These are phyloP conservation scores for Bacidia gigantensis DNA, from an alignment of 495 filamentous ascomycete genomes.

Conservation along the genomic window DNA sequence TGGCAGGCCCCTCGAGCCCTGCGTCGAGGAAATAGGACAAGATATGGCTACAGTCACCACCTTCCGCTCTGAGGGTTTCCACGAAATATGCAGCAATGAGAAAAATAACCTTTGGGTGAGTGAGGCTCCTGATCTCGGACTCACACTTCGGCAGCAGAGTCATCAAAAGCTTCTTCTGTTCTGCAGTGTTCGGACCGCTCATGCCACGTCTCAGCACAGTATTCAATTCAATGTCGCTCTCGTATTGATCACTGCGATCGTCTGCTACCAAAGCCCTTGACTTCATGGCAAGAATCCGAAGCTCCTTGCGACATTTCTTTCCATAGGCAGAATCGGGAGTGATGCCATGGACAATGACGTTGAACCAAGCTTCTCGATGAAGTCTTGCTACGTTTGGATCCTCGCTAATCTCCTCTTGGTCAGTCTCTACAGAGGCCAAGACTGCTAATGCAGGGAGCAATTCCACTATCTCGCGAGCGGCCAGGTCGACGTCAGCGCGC, in stretches of 20 bases:
- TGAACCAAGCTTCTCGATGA: constrained; percentile 92
- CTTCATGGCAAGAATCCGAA: constrained; percentile 69
- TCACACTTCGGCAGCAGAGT: constrained; percentile 59
- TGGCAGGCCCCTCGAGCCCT: constrained; percentile 60
- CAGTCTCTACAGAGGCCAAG: constrained; percentile 42
- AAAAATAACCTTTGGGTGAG: constrained; percentile 81
- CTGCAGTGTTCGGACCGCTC: constrained; percentile 56
- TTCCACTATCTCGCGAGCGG: constrained; percentile 69
- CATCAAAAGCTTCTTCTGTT: constrained; percentile 66
- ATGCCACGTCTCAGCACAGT: constrained; percentile 74
- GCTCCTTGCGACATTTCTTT: constrained; percentile 52
- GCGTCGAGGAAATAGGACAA: constrained; percentile 86
- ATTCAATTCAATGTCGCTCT: constrained; percentile 92
- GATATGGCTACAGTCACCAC: constrained; percentile 76
- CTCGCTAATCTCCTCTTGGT: constrained; percentile 25
- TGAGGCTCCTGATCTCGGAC: constrained; percentile 61
- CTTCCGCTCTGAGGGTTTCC: constrained; percentile 66
- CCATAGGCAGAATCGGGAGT: constrained; percentile 53
- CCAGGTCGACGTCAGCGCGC: constrained; percentile 60
- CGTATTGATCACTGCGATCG: constrained; percentile 68
- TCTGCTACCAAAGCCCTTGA: constrained; percentile 75
- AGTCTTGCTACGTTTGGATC: constrained; percentile 52
- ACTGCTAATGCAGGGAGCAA: constrained; percentile 66
- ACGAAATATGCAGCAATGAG: constrained; percentile 75
- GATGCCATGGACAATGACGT: constrained; percentile 87